Percentiles rank a stretch among this genome's conserved stretches.
These are phyloP conservation scores for Colletotrichum tamarilloi DNA, from an alignment of 2,329 filamentous ascomycete genomes.

Conservation along the genomic window DNA sequence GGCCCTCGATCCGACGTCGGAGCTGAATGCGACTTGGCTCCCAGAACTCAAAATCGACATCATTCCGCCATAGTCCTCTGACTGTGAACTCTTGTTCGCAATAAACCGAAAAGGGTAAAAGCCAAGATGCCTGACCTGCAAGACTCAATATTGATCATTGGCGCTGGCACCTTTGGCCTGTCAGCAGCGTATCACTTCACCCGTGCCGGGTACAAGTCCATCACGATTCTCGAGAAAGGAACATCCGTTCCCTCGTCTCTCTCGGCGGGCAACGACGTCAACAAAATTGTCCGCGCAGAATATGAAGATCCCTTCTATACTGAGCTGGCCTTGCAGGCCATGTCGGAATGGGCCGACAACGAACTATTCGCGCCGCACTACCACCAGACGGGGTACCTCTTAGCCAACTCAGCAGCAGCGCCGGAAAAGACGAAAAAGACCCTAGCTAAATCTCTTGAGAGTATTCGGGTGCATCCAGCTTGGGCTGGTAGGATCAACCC, in stretches of 20 bases:
- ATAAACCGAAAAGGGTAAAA: neutral
- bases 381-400: conserved; percentile 50
- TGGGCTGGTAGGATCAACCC: conserved; percentile 52
- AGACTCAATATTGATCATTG: conserved; percentile 42
- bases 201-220: conserved; percentile 50
- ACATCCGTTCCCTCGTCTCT: conserved; percentile 53
- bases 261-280: conserved; percentile 44
- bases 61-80: neutral
- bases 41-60: conserved; percentile 13
- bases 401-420: conserved; percentile 56
- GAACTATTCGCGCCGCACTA: conserved; percentile 45
- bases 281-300: conserved; percentile 50
- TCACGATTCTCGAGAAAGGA: conserved; percentile 53
- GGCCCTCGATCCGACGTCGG: conserved; percentile 8
- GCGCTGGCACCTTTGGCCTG: conserved; percentile 56
- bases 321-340: conserved; percentile 43
- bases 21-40: neutral
- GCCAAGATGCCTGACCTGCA: neutral
- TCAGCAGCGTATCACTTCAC: conserved; percentile 55
- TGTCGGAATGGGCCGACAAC: conserved; percentile 50
- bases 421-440: conserved; percentile 56
- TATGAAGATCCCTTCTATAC: conserved; percentile 46
- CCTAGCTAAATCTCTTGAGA: conserved; percentile 51
- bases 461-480: conserved; percentile 49
- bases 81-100: no score